Evolutionary conservation across 495 filamentous ascomycete genomes (phyloP).

Genomic region (Hapsidospora chrysogenum): DNA sequence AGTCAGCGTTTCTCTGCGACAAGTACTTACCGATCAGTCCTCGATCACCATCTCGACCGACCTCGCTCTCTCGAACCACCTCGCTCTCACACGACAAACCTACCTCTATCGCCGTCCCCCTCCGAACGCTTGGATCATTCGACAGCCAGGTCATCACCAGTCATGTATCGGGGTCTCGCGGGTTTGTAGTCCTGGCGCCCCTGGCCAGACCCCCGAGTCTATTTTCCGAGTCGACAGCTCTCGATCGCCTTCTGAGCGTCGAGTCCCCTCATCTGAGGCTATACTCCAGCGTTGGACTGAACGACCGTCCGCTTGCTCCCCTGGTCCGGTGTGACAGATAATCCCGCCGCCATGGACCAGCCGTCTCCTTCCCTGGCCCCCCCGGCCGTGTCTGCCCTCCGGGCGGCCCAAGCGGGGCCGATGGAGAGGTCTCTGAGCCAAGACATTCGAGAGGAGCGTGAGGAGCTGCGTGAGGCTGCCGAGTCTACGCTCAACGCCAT

Average conservation of each 20-base stretch:
- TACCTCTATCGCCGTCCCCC: neutral
- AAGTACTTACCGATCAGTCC: no score
- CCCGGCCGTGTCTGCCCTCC: conserved; percentile 29
- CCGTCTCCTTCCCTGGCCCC: conserved; percentile 22
- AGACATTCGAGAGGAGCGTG: conserved; percentile 52
- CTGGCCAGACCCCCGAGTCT: conserved; percentile 20
- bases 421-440: conserved; percentile 39
- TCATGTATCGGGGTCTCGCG: conserved; percentile 32
- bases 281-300: no score
- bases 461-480: conserved; percentile 86
- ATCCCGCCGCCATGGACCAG: conserved; percentile 2
- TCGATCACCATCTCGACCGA: no score
- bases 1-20: no score
- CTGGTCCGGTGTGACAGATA: neutral
- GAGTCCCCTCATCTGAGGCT: neutral
- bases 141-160: conserved; percentile 7
- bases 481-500: conserved; percentile 95
- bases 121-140: neutral
- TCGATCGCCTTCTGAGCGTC: neutral
- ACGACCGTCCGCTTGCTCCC: neutral
- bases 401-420: conserved; percentile 23
- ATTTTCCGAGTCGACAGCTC: conserved; percentile 5
- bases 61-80: neutral
- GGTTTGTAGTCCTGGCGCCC: conserved; percentile 31
- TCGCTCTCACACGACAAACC: neutral